phyloP scores from a whole-genome alignment of 2,329 filamentous ascomycete species.

The Pseudopyrenochaeta lycopersici region DNA sequence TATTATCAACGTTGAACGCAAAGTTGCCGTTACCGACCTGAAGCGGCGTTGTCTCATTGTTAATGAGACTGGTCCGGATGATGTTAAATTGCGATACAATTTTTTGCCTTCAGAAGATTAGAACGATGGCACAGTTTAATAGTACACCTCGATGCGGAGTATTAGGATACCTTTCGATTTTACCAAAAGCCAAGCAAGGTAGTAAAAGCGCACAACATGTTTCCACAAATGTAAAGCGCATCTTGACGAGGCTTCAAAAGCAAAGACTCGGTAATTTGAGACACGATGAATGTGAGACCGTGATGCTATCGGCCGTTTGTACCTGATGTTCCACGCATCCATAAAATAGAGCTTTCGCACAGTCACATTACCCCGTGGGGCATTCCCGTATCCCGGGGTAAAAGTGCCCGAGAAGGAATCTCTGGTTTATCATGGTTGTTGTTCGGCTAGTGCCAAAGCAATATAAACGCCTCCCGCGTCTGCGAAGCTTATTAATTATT shows the following conservation, averaged over 20 bases:
- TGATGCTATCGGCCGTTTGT: background rate
- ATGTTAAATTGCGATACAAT: conserved; percentile 33
- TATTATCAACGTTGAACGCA: conserved; percentile 57
- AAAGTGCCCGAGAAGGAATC: conserved; percentile 21
- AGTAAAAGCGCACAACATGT: conserved; percentile 2
- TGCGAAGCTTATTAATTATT: conserved; percentile 2
- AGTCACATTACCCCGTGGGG: conserved; percentile 1
- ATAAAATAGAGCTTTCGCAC: background rate
- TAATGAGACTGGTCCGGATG: conserved; percentile 24
- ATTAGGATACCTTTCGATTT: conserved; percentile 22
- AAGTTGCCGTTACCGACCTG: conserved; percentile 59
- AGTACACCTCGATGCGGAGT: background rate
- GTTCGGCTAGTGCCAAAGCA: conserved; percentile 3
- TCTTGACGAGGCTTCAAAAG: background rate
- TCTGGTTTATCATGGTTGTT: conserved; percentile 4
- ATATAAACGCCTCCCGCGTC: conserved; percentile 1
- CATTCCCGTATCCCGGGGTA: conserved; percentile 13
- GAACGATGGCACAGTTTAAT: background rate
- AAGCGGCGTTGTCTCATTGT: conserved; percentile 59
- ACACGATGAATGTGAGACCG: background rate
- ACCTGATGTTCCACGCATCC: background rate
- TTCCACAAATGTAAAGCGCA: background rate
- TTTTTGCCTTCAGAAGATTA: conserved; percentile 13
- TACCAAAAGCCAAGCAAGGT: conserved; percentile 1
- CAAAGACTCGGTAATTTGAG: background rate